These are phyloP conservation scores for Penicillium italicum DNA, from an alignment of 2,329 filamentous ascomycete species.

Conservation along the genomic window DNA sequence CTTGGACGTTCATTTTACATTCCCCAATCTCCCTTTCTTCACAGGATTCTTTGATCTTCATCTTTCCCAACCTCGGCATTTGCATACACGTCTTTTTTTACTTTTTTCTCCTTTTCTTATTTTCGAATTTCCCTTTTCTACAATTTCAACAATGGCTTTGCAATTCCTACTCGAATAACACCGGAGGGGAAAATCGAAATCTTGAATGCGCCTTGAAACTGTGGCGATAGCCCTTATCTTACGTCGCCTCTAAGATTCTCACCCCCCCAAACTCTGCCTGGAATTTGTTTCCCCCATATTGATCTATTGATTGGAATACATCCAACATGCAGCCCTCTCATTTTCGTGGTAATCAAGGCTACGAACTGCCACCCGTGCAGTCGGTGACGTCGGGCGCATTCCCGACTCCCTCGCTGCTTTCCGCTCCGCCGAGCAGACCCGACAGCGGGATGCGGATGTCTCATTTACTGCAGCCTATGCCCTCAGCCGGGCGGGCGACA, in stretches of 20 bases:
- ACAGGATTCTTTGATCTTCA: slow-evolving; percentile 22
- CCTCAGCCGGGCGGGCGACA: slow-evolving; percentile 22
- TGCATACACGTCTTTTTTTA: slow-evolving; percentile 2
- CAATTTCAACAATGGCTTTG: slow-evolving; percentile 4
- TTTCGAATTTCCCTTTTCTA: background rate
- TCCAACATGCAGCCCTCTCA: slow-evolving; percentile 35
- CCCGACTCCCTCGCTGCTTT: slow-evolving; percentile 31
- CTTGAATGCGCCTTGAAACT: background rate
- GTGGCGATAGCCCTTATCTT: slow-evolving; percentile 4
- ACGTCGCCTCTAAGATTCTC: background rate
- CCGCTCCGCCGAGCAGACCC: slow-evolving; percentile 39
- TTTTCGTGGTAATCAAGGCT: slow-evolving; percentile 29
- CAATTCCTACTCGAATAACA: background rate
- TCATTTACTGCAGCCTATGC: slow-evolving; percentile 39
- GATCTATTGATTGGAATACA: background rate
- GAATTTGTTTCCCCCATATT: background rate
- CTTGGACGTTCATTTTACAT: slow-evolving; percentile 2
- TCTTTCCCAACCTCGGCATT: slow-evolving; percentile 23
- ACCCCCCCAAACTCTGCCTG: background rate
- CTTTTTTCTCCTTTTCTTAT: background rate
- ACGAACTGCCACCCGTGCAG: slow-evolving; percentile 37
- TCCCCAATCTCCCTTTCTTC: slow-evolving; percentile 11
- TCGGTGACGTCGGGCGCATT: slow-evolving; percentile 35
- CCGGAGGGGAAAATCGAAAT: background rate
- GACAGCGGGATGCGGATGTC: slow-evolving; percentile 42